Conservation (phyloP, 305 asterid genomes). For the Ruellia speciosa region DNA sequence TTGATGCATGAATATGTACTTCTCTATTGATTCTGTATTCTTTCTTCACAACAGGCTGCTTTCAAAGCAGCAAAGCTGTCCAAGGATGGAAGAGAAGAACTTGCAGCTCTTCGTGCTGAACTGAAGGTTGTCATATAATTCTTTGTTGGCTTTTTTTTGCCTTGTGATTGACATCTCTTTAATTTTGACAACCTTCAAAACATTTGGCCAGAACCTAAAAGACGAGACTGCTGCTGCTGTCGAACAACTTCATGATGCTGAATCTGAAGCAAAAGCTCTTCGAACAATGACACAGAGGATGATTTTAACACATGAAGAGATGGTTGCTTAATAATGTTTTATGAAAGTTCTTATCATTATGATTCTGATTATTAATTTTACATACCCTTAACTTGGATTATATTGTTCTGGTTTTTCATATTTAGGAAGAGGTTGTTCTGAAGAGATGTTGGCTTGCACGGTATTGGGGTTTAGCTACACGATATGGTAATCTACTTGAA, state of each 20-base stretch:
- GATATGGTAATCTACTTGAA: slow-evolving; percentile 53
- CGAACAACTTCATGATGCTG: slow-evolving; percentile 85
- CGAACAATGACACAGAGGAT: slow-evolving; percentile 90
- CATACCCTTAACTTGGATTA: slow-evolving; percentile 21
- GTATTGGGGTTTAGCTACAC: slow-evolving; percentile 93
- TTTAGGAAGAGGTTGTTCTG: slow-evolving; percentile 93
- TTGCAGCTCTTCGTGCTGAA: slow-evolving; percentile 63
- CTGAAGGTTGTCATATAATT: slow-evolving; percentile 50
- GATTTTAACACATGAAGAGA: slow-evolving; percentile 98
- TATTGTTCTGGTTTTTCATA: slow-evolving; percentile 14
- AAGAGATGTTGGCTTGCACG: slow-evolving; percentile 99
- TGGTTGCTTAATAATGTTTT: slow-evolving; percentile 47
- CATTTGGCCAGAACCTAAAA: slow-evolving; percentile 58
- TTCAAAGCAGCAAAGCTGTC: slow-evolving; percentile 72
- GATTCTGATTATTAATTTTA: slow-evolving; percentile 12
- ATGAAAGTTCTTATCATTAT: slow-evolving; percentile 14
- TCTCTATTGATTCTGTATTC: slow-evolving; percentile 8
- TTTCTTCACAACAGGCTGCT: slow-evolving; percentile 58
- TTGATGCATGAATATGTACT: slow-evolving; percentile 7
- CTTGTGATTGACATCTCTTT: slow-evolving; percentile 17
- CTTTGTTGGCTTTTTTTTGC: slow-evolving; percentile 14
- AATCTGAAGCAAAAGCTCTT: slow-evolving; percentile 89
- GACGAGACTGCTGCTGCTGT: slow-evolving; percentile 52
- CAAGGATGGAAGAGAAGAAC: slow-evolving; percentile 76
- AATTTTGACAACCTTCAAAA: slow-evolving; percentile 23